phyloP scores from a whole-genome alignment of 2,329 filamentous ascomycete species.

The Zalaria obscura region DNA sequence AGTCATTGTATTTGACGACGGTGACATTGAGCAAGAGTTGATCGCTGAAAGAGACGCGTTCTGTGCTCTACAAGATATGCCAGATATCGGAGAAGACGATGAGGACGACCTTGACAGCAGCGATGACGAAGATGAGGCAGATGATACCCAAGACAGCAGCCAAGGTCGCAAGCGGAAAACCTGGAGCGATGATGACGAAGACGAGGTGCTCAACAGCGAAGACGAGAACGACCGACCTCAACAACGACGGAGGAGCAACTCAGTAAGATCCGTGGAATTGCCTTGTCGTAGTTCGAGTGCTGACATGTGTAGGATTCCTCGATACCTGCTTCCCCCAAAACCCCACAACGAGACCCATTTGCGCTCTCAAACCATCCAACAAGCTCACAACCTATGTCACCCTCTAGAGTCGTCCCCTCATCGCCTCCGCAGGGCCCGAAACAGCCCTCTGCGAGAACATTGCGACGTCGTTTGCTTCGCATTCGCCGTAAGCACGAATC shows the following conservation, averaged over 20 bases:
- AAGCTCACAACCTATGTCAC: conserved; percentile 26
- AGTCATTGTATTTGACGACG: conserved; percentile 89
- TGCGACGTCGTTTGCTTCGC: conserved; percentile 60
- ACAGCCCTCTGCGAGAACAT: conserved; percentile 53
- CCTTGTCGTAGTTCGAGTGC: not conserved
- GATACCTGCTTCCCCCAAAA: conserved; percentile 49
- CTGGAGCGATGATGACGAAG: conserved; percentile 17
- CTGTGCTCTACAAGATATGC: conserved; percentile 77
- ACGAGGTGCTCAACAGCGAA: conserved; percentile 30
- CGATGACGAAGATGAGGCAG: conserved; percentile 43
- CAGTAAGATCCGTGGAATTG: conserved; percentile 41
- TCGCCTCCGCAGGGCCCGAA: conserved; percentile 41
- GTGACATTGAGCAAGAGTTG: conserved; percentile 80
- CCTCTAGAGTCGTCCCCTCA: conserved; percentile 27
- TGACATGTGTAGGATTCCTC: conserved; percentile 35
- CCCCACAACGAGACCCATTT: conserved; percentile 6
- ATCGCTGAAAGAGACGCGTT: conserved; percentile 65
- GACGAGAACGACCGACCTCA: conserved; percentile 63
- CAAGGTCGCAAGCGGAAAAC: conserved; percentile 26
- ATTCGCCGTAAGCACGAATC: conserved; percentile 65
- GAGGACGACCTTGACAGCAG: conserved; percentile 43
- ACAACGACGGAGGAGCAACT: conserved; percentile 77
- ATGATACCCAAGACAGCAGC: conserved; percentile 30
- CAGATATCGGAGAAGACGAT: conserved; percentile 65
- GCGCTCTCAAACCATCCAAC: conserved; percentile 19